phyloP scores from a whole-genome alignment of 1,284 basidiomycete genomes.

The Lentinula novae-zelandiae region DNA sequence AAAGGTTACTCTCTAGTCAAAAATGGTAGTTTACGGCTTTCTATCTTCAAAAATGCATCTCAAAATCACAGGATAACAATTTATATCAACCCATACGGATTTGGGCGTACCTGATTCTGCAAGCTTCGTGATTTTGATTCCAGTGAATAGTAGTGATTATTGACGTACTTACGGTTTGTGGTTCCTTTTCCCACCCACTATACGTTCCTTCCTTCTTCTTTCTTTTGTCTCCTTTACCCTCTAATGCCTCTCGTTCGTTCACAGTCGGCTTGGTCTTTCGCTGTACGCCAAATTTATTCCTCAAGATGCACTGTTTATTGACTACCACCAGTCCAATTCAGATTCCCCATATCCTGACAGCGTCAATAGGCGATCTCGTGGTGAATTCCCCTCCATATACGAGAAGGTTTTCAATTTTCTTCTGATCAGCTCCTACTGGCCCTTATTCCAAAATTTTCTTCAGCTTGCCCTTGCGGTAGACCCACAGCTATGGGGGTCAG shows the following conservation, averaged over 20 bases:
- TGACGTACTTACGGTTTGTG: not conserved
- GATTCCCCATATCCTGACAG: conserved; percentile 21
- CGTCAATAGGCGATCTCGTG: conserved; percentile 4
- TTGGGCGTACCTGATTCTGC: not conserved
- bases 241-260: conserved; percentile 7
- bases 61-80: no score
- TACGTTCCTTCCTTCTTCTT: not conserved
- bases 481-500: conserved; percentile 32
- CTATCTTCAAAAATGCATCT: no score
- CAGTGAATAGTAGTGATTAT: not conserved
- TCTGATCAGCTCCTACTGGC: not conserved
- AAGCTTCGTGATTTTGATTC: not conserved
- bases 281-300: conserved; percentile 12
- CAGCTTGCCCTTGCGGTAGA: conserved; percentile 34
- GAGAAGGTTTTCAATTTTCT: conserved; percentile 8
- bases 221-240: not conserved
- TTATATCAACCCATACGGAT: not conserved
- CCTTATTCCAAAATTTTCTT: not conserved
- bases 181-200: conserved; percentile 2
- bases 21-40: no score
- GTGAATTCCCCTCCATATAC: conserved; percentile 12
- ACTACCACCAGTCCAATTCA: conserved; percentile 14
- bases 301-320: not conserved
- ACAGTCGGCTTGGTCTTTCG: conserved; percentile 13
- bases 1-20: not conserved